A percentile compares a stretch with the other conserved stretches of the same genome.
Conservation (phyloP, 1,139 yeast species). For the Petasospora fabianii region DNA sequence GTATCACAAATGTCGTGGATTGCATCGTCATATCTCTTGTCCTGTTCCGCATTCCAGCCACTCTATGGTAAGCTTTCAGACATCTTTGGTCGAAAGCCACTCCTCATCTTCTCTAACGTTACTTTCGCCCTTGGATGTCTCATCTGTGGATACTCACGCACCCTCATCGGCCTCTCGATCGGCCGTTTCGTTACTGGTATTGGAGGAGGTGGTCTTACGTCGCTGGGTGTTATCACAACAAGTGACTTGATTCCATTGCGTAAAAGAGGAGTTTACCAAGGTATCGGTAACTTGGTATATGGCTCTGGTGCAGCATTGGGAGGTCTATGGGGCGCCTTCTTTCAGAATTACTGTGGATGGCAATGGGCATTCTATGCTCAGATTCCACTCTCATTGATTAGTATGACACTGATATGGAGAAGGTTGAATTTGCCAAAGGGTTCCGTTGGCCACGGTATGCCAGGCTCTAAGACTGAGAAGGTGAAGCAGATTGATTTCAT, state of each 20-base stretch:
- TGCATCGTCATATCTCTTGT: constrained; percentile 52
- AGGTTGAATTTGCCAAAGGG: constrained; percentile 38
- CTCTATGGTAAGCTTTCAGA: constrained; percentile 83
- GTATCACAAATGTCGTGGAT: constrained; percentile 52
- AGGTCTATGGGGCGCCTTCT: constrained; percentile 61
- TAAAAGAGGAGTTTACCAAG: constrained; percentile 59
- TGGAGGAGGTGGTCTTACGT: constrained; percentile 63
- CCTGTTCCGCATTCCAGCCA: constrained; percentile 64
- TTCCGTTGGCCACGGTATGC: constrained; percentile 31
- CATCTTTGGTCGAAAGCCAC: constrained; percentile 70
- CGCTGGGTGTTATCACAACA: constrained; percentile 52
- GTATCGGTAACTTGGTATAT: constrained; percentile 58
- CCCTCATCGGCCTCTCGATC: constrained; percentile 56
- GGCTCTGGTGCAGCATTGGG: constrained; percentile 72
- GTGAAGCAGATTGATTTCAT: constrained; percentile 60
- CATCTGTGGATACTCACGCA: constrained; percentile 47
- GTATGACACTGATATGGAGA: constrained; percentile 38
- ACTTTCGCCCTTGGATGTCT: constrained; percentile 53
- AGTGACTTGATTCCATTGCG: constrained; percentile 57
- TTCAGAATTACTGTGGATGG: constrained; percentile 72
- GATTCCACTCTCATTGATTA: constrained; percentile 56
- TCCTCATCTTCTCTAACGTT: constrained; percentile 45
- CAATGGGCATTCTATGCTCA: constrained; percentile 58
- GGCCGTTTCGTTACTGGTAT: constrained; percentile 63
- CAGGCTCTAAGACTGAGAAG: constrained; percentile 34